These are phyloP conservation scores for Sugiyamaella chiloensis DNA, from an alignment of 805 yeast genomes.

Conservation along the genomic window DNA sequence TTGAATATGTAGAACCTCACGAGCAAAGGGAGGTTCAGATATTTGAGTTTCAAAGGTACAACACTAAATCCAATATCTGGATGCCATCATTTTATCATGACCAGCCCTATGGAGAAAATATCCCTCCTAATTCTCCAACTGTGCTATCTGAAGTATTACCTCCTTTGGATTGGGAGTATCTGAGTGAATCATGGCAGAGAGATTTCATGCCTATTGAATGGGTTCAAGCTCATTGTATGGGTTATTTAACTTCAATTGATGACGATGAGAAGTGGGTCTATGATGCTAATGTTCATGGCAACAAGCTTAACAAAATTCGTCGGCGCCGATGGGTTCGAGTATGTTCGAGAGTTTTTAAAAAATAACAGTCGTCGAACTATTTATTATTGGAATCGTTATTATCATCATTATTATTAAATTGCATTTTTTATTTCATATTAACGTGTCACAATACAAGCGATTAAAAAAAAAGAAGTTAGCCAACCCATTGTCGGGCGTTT, in stretches of 20 bases:
- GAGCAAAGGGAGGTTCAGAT: conserved; percentile 56
- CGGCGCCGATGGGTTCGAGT: conserved; percentile 28
- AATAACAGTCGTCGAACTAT: conserved; percentile 2
- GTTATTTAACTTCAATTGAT: conserved; percentile 61
- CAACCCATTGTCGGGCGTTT: conserved; percentile 91
- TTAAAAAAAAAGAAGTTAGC: conserved; percentile 15
- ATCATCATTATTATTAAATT: neutral
- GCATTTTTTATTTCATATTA: neutral
- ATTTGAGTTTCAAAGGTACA: conserved; percentile 32
- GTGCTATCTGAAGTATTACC: conserved; percentile 18
- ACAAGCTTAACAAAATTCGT: conserved; percentile 16
- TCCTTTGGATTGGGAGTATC: conserved; percentile 25
- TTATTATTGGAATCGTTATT: neutral
- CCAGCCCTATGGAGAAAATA: conserved; percentile 14
- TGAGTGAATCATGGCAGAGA: conserved; percentile 50
- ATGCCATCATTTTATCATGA: conserved; percentile 10
- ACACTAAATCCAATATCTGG: conserved; percentile 29
- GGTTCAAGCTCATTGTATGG: conserved; percentile 44
- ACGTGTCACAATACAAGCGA: neutral
- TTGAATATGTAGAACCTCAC: conserved; percentile 40
- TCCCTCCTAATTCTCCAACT: conserved; percentile 10
- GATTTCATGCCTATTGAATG: conserved; percentile 61
- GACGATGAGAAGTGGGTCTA: conserved; percentile 84
- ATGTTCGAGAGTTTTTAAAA: conserved; percentile 15
- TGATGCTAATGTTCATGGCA: conserved; percentile 43